phyloP scores from a whole-genome alignment of 2,329 filamentous ascomycete species.

The Diplodia scrobiculata region DNA sequence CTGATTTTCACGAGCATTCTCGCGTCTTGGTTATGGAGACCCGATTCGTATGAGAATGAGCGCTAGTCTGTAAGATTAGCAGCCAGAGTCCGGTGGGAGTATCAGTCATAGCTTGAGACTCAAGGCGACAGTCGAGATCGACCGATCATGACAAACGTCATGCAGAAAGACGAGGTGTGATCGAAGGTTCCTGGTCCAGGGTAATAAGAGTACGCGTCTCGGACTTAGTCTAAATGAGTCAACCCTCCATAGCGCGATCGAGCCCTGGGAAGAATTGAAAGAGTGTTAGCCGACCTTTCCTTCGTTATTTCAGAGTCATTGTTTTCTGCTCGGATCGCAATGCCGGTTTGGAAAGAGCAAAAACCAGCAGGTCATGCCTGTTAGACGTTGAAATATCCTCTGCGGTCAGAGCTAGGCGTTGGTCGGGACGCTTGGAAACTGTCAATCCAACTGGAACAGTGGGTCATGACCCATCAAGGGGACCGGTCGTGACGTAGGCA shows the following conservation, averaged over 20 bases:
- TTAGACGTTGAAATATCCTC: conserved; percentile 5
- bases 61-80: conserved; percentile 23
- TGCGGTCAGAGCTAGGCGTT: background rate
- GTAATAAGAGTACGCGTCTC: conserved; percentile 5
- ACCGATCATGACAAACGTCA: background rate
- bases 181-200: background rate
- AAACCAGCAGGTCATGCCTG: background rate
- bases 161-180: background rate
- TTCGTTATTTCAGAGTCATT: background rate
- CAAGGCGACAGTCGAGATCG: conserved; percentile 7
- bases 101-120: conserved; percentile 8
- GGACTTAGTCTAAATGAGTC: background rate
- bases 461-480: background rate
- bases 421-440: conserved; percentile 12
- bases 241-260: background rate
- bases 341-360: background rate
- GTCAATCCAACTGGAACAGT: conserved; percentile 2
- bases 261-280: background rate
- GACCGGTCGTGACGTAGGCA: conserved; percentile 3
- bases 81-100: background rate
- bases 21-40: conserved; percentile 21
- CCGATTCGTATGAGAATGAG: conserved; percentile 19
- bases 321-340: background rate
- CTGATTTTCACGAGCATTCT: conserved; percentile 21
- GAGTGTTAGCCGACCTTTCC: background rate